Evolutionary conservation across 179 eudicot genomes (phyloP).

Genomic region (Monotropa hypopitys): DNA sequence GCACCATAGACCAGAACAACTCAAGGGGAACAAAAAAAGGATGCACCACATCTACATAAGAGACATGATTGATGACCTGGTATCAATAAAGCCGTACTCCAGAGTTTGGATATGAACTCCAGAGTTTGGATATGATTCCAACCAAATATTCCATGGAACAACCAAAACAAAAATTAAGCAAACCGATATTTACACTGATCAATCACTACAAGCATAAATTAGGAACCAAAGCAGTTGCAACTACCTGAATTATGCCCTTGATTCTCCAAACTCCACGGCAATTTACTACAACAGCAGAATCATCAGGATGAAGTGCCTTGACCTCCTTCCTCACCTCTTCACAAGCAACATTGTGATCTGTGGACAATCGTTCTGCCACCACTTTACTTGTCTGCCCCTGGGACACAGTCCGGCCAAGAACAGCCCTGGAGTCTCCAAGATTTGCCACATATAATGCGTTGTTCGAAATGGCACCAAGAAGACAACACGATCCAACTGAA

Average conservation of each 20-base stretch:
- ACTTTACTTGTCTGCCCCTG: conserved; percentile 22
- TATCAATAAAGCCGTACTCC: background rate
- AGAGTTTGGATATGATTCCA: background rate
- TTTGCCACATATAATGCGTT: conserved; percentile 56
- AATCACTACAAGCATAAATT: background rate
- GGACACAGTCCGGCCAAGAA: conserved; percentile 38
- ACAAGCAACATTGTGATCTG: conserved; percentile 58
- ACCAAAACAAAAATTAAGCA: background rate
- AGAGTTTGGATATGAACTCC: background rate
- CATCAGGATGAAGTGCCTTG: conserved; percentile 73
- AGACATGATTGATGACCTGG: background rate
- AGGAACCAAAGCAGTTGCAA: background rate
- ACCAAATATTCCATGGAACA: background rate
- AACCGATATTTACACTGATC: background rate
- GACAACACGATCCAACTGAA: conserved; percentile 65
- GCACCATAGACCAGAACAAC: background rate
- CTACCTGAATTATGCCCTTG: conserved; percentile 74
- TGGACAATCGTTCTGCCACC: conserved; percentile 58
- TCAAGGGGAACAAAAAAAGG: background rate
- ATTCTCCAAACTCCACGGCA: conserved; percentile 76
- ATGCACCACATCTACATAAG: background rate
- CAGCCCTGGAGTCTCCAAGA: conserved; percentile 75
- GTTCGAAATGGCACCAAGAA: conserved; percentile 53
- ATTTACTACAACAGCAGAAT: conserved; percentile 38
- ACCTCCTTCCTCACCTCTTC: conserved; percentile 80